These are phyloP conservation scores for Bassia scoparia DNA, from an alignment of 148 eudicot species.

Conservation along the genomic window DNA sequence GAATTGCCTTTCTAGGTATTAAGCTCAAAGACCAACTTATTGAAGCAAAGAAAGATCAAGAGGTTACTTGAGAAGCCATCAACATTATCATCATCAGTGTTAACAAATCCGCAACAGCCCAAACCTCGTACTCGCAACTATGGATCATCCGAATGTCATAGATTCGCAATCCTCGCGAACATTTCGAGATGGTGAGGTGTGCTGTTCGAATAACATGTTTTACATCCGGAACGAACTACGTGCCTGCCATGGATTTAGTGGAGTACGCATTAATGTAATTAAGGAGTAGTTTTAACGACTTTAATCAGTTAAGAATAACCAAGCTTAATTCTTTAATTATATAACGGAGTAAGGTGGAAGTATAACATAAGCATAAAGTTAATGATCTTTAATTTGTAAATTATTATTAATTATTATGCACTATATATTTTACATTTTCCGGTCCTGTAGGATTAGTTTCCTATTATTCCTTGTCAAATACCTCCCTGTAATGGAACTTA, in stretches of 20 bases:
- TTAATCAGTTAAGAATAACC: neutral
- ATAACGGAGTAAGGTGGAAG: conserved; percentile 9
- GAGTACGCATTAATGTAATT: conserved; percentile 18
- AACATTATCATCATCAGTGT: conserved; percentile 36
- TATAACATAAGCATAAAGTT: neutral
- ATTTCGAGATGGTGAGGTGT: conserved; percentile 26
- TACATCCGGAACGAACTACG: conserved; percentile 15
- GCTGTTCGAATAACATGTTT: conserved; percentile 21
- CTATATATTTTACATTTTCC: neutral
- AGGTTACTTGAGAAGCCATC: conserved; percentile 22
- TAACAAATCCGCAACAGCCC: conserved; percentile 56
- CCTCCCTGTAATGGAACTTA: conserved; percentile 5
- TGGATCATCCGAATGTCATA: conserved; percentile 33
- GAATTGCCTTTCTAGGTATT: conserved; percentile 30
- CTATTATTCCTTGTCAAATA: conserved; percentile 10
- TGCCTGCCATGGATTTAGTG: conserved; percentile 25
- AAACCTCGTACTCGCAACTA: conserved; percentile 51
- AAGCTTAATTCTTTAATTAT: too few species aligned
- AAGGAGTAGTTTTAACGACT: too few species aligned
- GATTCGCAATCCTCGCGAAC: conserved; percentile 17
- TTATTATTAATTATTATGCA: conserved; percentile 11
- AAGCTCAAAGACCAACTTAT: conserved; percentile 48
- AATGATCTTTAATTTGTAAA: conserved; percentile 23
- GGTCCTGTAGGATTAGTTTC: too few species aligned
- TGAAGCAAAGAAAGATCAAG: conserved; percentile 49